Base-by-base conservation (phyloP, 2,329 filamentous ascomycete species). In the Knoxdaviesia capensis region DNA sequence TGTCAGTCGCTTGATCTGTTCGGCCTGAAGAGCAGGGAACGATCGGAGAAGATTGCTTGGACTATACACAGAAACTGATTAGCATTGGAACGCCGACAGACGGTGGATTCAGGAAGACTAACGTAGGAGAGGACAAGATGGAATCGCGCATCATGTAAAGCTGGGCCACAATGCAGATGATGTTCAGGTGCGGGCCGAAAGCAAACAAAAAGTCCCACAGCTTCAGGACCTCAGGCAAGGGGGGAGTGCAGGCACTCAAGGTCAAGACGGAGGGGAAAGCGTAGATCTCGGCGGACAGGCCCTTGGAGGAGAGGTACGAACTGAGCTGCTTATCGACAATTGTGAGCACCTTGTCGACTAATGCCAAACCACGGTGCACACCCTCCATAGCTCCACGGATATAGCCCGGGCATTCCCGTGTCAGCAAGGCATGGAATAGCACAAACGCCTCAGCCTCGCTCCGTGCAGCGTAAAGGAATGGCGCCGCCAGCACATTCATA, bases 161-260 rank as follows among this genome's bases (percentile, higher is more conserved):
- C 60, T 98, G 90, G 9, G 88, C 88, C 10, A 96, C 90, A 48
- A 98, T 94, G 56, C 90, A 96, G 28, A 98, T 62, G 43, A 98
- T 84, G 54, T 98, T 98, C 46, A 98, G 59, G 57, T 98, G 90
- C 34, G 86, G 78, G 0, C 90, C 90, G 51, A 94, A 98, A 0
- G 90, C 88, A 54, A 98, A 93, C 28, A 98, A 61, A 51, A 98
- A 98, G 57, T 98, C 90, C 90, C 90, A 98, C 2, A 98, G 69
- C 47, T 82, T 74, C 43, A 98, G 61, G 0, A 98, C 90, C 59
- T 98, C 88, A 0, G 88, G 88, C 43, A 98, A 60, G 3, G 90
- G 90, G 10, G 90, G 90, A 10, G 90, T 98, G 58, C 90, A 96
- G 30, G 90, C 90, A 54, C 86, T 94, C 41, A 98, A 70, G 0